Evolutionary conservation across 345 rosid genomes (phyloP).

Genomic region (Acer yangbiense): DNA sequence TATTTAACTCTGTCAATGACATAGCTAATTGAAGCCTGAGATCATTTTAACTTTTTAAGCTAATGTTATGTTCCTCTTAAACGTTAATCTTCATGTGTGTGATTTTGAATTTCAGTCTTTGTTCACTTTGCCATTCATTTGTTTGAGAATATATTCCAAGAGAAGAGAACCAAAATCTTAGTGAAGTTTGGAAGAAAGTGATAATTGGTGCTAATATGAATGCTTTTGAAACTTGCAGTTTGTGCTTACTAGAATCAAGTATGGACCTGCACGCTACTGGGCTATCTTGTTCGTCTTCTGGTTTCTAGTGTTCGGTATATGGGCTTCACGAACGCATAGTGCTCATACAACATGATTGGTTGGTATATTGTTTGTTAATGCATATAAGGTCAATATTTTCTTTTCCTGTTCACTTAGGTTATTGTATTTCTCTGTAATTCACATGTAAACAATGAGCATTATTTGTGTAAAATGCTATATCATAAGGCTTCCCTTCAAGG

Average conservation of each 20-base stretch:
- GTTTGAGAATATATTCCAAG: neutral
- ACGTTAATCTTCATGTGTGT: neutral
- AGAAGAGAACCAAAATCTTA: neutral
- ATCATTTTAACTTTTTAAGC: neutral
- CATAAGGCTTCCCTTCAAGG: neutral
- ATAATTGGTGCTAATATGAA: neutral
- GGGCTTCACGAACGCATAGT: slow-evolving; percentile 82
- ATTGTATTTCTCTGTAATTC: neutral
- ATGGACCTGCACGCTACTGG: slow-evolving; percentile 99
- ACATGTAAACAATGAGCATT: neutral
- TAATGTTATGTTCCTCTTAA: neutral
- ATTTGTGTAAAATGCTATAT: neutral
- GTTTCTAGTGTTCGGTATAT: slow-evolving; percentile 96
- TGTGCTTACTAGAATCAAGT: slow-evolving; percentile 92
- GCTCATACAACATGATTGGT: slow-evolving; percentile 50
- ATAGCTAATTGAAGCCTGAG: neutral
- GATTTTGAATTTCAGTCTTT: slow-evolving; percentile 1
- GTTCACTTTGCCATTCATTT: neutral
- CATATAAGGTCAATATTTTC: slow-evolving; percentile 18
- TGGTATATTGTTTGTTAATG: slow-evolving; percentile 14
- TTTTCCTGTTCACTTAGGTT: neutral
- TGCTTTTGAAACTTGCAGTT: slow-evolving; percentile 53
- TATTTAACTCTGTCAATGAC: neutral
- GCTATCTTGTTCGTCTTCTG: slow-evolving; percentile 94
- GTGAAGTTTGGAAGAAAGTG: neutral